These are phyloP conservation scores for Salix viminalis DNA, from an alignment of 345 rosid species.

Conservation along the genomic window DNA sequence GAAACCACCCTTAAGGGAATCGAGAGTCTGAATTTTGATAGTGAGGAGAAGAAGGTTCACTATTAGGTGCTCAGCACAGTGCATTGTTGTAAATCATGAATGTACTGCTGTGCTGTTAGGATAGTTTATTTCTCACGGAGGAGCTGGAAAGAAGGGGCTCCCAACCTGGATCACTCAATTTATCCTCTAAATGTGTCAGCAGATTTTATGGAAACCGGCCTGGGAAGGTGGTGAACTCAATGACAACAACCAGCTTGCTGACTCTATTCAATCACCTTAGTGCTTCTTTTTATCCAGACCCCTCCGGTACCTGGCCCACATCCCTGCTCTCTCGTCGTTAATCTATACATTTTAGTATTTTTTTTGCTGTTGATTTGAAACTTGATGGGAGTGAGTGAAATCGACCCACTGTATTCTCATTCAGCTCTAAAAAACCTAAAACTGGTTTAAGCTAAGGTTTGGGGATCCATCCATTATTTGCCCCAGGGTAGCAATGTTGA, in stretches of 20 bases:
- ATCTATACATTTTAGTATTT: neutral
- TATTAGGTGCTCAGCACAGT: slow-evolving; percentile 24
- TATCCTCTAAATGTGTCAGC: neutral
- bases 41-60: slow-evolving; percentile 47
- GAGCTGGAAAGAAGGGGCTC: slow-evolving; percentile 12
- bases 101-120: slow-evolving; percentile 20
- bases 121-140: slow-evolving; percentile 12
- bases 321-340: neutral
- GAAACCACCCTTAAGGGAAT: slow-evolving; percentile 67
- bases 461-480: neutral
- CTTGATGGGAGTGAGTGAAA: slow-evolving; percentile 8
- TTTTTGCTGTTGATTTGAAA: neutral
- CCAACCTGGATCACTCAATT: slow-evolving; percentile 2
- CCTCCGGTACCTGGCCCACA: neutral
- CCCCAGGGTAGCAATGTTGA: neutral
- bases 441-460: neutral
- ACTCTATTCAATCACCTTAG: neutral
- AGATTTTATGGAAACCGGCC: neutral
- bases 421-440: neutral
- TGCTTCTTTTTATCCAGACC: neutral
- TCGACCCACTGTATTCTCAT: neutral
- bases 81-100: slow-evolving; percentile 38
- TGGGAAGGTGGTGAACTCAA: neutral
- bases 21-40: slow-evolving; percentile 54
- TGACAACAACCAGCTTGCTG: slow-evolving; percentile 1